Evolutionary conservation across 345 rosid species (phyloP).

Genomic region (Toxicodendron radicans): DNA sequence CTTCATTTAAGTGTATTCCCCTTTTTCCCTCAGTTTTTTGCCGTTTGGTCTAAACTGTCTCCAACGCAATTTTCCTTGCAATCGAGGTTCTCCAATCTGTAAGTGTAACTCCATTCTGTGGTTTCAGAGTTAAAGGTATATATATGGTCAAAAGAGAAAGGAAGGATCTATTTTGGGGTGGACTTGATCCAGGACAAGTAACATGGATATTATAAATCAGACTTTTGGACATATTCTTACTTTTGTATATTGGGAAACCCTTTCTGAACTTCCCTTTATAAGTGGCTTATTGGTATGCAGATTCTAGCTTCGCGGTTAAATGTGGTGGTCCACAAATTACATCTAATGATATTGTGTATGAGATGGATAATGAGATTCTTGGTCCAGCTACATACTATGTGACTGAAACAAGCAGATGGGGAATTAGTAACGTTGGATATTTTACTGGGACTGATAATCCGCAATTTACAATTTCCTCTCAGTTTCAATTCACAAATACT

Average conservation of each 20-base stretch:
- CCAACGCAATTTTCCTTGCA: constrained; percentile 62
- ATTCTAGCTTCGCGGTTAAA: constrained; percentile 54
- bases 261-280: constrained; percentile 33
- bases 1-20: not conserved
- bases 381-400: constrained; percentile 47
- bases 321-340: constrained; percentile 61
- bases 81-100: constrained; percentile 55
- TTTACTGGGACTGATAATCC: constrained; percentile 36
- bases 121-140: not conserved
- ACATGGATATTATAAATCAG: not conserved
- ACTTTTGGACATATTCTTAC: not conserved
- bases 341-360: constrained; percentile 37
- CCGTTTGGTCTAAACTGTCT: constrained; percentile 64
- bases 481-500: constrained; percentile 39
- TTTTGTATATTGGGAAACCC: constrained; percentile 13
- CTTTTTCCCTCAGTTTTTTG: constrained; percentile 39
- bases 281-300: constrained; percentile 28
- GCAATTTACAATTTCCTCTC: constrained; percentile 23
- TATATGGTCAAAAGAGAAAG: too few species aligned
- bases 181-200: not conserved
- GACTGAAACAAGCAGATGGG: constrained; percentile 45
- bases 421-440: constrained; percentile 44
- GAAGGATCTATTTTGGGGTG: too few species aligned
- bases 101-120: constrained; percentile 29
- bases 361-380: constrained; percentile 24